phyloP scores from a whole-genome alignment of 1,284 basidiomycete species.

The Dichomitus squalens region DNA sequence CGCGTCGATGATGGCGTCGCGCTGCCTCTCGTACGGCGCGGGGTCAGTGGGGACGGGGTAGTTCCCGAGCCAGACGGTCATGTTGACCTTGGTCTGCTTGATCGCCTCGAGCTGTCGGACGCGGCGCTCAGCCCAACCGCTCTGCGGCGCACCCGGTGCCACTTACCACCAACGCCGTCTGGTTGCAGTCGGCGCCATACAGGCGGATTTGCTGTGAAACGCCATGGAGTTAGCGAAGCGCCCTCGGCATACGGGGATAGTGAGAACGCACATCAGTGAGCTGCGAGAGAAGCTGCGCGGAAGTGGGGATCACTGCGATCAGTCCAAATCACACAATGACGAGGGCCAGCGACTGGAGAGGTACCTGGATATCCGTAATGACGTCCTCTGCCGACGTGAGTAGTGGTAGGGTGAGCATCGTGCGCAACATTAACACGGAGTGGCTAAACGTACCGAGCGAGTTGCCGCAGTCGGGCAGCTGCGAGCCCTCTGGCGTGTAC shows the following conservation, averaged over 20 bases:
- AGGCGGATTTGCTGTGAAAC: slow-evolving; percentile 43
- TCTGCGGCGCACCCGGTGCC: slow-evolving; percentile 4
- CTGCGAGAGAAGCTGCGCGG: slow-evolving; percentile 54
- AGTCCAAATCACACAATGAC: neutral
- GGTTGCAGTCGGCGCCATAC: slow-evolving; percentile 63
- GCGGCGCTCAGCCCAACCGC: neutral
- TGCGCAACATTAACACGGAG: neutral
- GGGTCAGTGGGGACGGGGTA: slow-evolving; percentile 69
- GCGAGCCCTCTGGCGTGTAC: slow-evolving; percentile 66
- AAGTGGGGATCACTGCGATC: slow-evolving; percentile 3
- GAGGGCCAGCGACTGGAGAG: neutral
- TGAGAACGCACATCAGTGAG: slow-evolving; percentile 38
- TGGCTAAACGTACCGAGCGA: slow-evolving; percentile 40
- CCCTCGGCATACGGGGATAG: slow-evolving; percentile 10
- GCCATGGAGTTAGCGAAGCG: slow-evolving; percentile 22
- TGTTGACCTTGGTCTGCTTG: slow-evolving; percentile 84
- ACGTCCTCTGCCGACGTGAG: slow-evolving; percentile 39
- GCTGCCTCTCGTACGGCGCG: slow-evolving; percentile 75
- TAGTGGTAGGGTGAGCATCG: neutral
- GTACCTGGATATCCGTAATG: slow-evolving; percentile 54
- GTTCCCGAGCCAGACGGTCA: slow-evolving; percentile 87
- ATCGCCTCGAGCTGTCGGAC: slow-evolving; percentile 71
- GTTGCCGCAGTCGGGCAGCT: slow-evolving; percentile 53
- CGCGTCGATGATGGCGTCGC: slow-evolving; percentile 63
- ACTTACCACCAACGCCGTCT: slow-evolving; percentile 52